Evolutionary conservation across 176 grass and related monocot genomes (phyloP), one percentile per base, ranked within the genome.

Genomic region (Echinochloa phyllopogon): DNA sequence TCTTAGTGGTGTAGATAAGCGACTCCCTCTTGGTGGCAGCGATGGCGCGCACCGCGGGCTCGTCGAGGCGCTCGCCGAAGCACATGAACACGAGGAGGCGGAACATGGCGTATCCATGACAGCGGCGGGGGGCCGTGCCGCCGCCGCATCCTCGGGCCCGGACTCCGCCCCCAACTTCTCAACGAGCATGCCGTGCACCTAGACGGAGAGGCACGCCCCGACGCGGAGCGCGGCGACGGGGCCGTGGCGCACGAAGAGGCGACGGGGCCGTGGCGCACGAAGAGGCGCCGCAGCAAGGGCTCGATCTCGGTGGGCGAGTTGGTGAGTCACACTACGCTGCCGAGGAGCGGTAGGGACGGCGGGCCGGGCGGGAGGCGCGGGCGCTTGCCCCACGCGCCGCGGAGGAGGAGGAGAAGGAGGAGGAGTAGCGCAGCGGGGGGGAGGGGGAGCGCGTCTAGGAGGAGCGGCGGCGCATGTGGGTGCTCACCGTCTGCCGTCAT

Each of bases 31-130:
- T 77, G 3, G 53, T 44, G 0, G 37, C 17, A 2, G 85, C 83
- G 63, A 96, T 83, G 0, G 50, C 83, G 75, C 79, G 53, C 67
- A 91, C 83, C 1, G 72, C 57, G 29, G 56, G 29, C 83, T 96
- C 88, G 48, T 89, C 75, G 12, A 96, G 86, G n/a, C 78, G 85
- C 86, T 91, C 88, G 33, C 94, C 88, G 81, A 93, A 96, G 87
- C 91, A 96, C 88, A 96, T 91, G 58, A 81, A 72, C 25, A 93
- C 88, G 44, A 95, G 88, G 39, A 95, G 84, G 21, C 69, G 79
- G 75, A 93, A 93, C 83, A 93, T 91, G 36, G 90, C 83, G 84
- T 84, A 93, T 89, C 86, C 44, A 85, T 16, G 10, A 88, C 86
- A n/a, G n/a, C n/a, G n/a, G n/a, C n/a, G 15, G 16, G 18, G 20